A percentile compares a stretch with the other conserved stretches of the same genome.
Evolutionary conservation across 1,139 yeast species (phyloP).

Genomic region (Trichomonascaceae sp.): DNA sequence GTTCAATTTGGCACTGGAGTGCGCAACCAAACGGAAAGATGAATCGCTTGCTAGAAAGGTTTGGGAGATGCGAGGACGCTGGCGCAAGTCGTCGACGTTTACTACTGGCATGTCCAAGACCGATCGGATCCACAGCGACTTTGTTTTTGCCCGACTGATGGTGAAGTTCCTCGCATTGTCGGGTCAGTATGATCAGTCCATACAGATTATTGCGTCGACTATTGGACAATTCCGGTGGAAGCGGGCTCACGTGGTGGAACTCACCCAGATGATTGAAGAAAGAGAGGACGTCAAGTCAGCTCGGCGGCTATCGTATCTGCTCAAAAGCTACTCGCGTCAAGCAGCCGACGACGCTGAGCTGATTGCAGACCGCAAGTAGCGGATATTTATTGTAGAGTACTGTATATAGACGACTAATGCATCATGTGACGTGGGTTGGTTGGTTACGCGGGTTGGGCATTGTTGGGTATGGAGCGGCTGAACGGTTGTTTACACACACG

Average conservation of each 20-base stretch:
- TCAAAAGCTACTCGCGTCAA: slow-evolving; percentile 4
- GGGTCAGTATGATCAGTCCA: slow-evolving; percentile 53
- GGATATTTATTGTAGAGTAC: no score
- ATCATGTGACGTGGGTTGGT: no score
- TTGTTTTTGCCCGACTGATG: slow-evolving; percentile 56
- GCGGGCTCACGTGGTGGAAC: slow-evolving; percentile 15
- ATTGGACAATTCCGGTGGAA: slow-evolving; percentile 63
- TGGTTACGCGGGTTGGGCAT: no score
- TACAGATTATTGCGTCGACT: slow-evolving; percentile 53
- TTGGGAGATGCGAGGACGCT: slow-evolving; percentile 71
- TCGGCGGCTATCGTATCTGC: slow-evolving; percentile 4
- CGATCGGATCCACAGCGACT: slow-evolving; percentile 42
- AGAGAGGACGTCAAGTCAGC: slow-evolving; percentile 25
- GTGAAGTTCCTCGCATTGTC: slow-evolving; percentile 39
- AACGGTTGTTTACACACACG: no score
- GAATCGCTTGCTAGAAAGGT: slow-evolving; percentile 46
- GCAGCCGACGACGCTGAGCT: slow-evolving; percentile 2
- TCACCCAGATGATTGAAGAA: slow-evolving; percentile 24
- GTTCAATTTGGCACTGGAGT: slow-evolving; percentile 52
- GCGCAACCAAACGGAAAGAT: slow-evolving; percentile 44
- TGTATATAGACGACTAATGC: no score
- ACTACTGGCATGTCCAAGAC: slow-evolving; percentile 27
- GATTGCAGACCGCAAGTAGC: no score
- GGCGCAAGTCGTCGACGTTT: slow-evolving; percentile 43
- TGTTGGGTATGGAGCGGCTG: no score